A percentile compares a stretch with the other conserved stretches of the same genome.
Evolutionary conservation across 2,329 filamentous ascomycete genomes (phyloP).

Genomic region (Xylaria sp.): DNA sequence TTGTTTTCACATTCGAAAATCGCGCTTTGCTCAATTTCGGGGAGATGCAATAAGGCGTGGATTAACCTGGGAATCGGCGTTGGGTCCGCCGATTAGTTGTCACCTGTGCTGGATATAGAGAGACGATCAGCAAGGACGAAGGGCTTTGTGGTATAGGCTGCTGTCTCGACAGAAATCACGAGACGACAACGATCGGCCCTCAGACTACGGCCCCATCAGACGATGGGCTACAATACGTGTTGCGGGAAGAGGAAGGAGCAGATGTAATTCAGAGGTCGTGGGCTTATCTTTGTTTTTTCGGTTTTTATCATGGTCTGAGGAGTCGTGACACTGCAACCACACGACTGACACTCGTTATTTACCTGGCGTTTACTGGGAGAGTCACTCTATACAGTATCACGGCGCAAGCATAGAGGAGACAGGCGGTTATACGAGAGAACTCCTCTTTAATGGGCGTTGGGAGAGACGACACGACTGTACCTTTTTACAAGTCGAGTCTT

Average conservation of each 20-base stretch:
- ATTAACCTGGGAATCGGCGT: slow-evolving; percentile 26
- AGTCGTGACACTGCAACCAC: neutral
- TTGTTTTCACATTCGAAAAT: slow-evolving; percentile 20
- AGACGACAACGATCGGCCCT: slow-evolving; percentile 11
- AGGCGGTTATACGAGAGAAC: slow-evolving; percentile 12
- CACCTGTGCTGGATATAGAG: slow-evolving; percentile 31
- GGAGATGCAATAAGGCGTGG: slow-evolving; percentile 26
- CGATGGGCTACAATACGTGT: slow-evolving; percentile 3
- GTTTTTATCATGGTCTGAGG: neutral
- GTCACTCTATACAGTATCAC: slow-evolving; percentile 12
- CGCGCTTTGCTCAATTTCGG: slow-evolving; percentile 30
- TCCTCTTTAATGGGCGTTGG: slow-evolving; percentile 12
- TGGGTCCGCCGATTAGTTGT: slow-evolving; percentile 26
- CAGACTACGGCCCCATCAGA: slow-evolving; percentile 10
- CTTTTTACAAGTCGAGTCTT: slow-evolving; percentile 9
- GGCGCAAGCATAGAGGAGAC: slow-evolving; percentile 4
- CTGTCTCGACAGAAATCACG: slow-evolving; percentile 13
- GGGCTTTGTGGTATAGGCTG: slow-evolving; percentile 19
- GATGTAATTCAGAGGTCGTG: neutral
- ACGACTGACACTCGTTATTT: neutral
- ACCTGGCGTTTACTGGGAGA: neutral
- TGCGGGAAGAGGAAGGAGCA: neutral
- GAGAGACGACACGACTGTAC: slow-evolving; percentile 5
- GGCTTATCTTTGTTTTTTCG: neutral
- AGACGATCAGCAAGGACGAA: slow-evolving; percentile 13